These are phyloP conservation scores for Backusella tarrabulga DNA, from an alignment of 192 early-diverging fungal species.

Conservation along the genomic window DNA sequence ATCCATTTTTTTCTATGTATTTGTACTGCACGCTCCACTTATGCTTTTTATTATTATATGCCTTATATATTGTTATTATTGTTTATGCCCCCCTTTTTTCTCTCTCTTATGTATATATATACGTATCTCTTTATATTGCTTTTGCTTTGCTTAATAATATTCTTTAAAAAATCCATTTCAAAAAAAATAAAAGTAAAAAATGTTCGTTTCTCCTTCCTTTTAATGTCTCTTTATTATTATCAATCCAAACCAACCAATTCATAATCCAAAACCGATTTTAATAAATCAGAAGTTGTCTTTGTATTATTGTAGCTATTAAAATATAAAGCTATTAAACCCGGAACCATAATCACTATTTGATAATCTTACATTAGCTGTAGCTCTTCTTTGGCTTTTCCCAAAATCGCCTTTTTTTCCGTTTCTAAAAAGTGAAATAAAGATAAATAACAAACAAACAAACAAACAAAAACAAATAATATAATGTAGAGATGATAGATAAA, in stretches of 20 bases:
- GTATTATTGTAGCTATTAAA: not conserved
- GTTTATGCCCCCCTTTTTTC: not conserved
- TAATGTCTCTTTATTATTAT: not conserved
- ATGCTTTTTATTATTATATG: constrained; percentile 1
- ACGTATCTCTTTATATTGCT: not conserved
- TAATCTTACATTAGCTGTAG: not conserved
- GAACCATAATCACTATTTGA: too few species aligned
- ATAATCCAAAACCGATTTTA: not conserved
- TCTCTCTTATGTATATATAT: not conserved
- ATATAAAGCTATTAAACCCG: not conserved
- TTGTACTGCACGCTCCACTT: not conserved
- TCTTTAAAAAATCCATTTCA: not conserved
- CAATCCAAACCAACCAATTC: not conserved
- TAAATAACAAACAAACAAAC: not conserved
- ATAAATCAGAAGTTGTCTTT: not conserved
- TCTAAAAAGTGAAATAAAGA: not conserved
- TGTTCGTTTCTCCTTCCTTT: not conserved
- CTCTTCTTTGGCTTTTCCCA: not conserved
- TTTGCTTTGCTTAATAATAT: not conserved
- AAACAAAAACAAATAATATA: constrained; percentile 1
- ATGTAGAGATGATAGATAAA: not conserved
- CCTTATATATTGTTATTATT: not conserved
- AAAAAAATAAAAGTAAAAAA: not conserved
- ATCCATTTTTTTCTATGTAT: not conserved
- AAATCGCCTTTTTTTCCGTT: not conserved